Conservation (phyloP, 108 stramenopile genomes). For the Pseudonitzschia multiseries region DNA sequence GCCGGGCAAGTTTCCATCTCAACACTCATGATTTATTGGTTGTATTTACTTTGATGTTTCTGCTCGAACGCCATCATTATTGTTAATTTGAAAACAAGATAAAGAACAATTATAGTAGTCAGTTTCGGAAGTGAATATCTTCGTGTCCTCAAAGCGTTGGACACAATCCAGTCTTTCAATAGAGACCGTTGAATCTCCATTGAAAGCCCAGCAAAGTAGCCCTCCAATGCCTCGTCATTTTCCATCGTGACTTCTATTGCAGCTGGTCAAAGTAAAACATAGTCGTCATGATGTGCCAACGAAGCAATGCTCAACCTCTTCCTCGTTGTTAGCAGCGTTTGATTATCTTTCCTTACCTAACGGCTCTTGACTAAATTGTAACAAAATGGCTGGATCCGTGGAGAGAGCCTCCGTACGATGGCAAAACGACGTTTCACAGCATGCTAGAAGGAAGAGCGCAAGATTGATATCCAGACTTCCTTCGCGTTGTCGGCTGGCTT, state of each 20-base stretch:
- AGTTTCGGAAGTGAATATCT: no score
- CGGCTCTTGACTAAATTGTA: neutral
- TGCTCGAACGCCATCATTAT: neutral
- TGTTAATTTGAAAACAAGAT: no score
- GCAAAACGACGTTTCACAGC: neutral
- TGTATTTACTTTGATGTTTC: neutral
- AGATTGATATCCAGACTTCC: neutral
- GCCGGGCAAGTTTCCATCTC: slow-evolving; percentile 90
- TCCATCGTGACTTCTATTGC: no score
- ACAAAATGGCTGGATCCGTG: neutral
- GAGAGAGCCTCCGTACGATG: neutral
- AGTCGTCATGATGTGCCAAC: no score
- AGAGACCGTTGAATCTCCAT: no score
- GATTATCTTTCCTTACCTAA: neutral
- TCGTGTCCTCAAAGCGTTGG: no score
- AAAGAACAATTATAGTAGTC: no score
- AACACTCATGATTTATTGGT: slow-evolving; percentile 32
- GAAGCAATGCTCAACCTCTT: neutral
- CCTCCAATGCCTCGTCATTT: no score
- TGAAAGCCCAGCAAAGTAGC: no score
- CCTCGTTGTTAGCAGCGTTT: neutral
- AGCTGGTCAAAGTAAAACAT: no score
- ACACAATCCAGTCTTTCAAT: no score
- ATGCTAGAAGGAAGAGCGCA: neutral
- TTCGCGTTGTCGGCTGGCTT: neutral